These are phyloP conservation scores for Ophiocordyceps unilateralis DNA, from an alignment of 2,329 filamentous ascomycete genomes.

Conservation along the genomic window DNA sequence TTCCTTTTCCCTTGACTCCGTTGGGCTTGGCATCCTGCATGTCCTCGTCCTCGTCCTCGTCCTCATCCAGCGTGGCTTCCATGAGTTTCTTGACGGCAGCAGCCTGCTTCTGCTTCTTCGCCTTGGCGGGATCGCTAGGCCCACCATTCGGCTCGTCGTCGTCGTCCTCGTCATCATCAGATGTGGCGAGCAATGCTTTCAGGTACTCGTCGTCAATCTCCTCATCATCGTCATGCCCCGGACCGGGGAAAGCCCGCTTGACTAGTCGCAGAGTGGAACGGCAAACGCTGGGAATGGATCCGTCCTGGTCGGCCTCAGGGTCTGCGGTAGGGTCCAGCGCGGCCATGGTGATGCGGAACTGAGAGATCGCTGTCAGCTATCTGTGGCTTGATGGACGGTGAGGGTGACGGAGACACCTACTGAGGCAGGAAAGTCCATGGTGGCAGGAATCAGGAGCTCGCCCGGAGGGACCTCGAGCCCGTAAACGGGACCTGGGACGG, in stretches of 20 bases:
- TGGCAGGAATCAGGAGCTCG: constrained; percentile 65
- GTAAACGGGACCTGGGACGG: constrained; percentile 63
- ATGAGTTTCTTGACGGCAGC: constrained; percentile 65
- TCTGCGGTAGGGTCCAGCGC: constrained; percentile 80
- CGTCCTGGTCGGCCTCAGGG: constrained; percentile 45
- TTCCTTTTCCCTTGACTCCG: constrained; percentile 34
- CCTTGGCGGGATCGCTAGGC: constrained; percentile 79
- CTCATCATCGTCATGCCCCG: constrained; percentile 33
- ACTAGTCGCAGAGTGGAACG: constrained; percentile 86
- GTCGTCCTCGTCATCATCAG: constrained; percentile 34
- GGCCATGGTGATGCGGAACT: constrained; percentile 98
- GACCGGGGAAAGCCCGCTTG: constrained; percentile 44
- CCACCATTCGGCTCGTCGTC: constrained; percentile 66
- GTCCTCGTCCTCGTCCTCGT: constrained; percentile 51
- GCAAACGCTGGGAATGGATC: constrained; percentile 42
- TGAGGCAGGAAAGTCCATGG: constrained; percentile 64
- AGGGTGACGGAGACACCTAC: constrained; percentile 36
- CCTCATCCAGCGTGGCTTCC: constrained; percentile 44
- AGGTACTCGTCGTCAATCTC: constrained; percentile 53
- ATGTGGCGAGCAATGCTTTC: constrained; percentile 31
- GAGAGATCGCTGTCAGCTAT: constrained; percentile 10
- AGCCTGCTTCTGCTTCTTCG: constrained; percentile 68
- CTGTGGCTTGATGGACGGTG: not conserved
- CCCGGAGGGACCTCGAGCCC: constrained; percentile 81
- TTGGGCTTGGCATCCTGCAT: constrained; percentile 55